Percentiles rank a stretch among this genome's conserved stretches.
Conservation (phyloP, 441 rosid genomes). For the Adansonia grandidieri region DNA sequence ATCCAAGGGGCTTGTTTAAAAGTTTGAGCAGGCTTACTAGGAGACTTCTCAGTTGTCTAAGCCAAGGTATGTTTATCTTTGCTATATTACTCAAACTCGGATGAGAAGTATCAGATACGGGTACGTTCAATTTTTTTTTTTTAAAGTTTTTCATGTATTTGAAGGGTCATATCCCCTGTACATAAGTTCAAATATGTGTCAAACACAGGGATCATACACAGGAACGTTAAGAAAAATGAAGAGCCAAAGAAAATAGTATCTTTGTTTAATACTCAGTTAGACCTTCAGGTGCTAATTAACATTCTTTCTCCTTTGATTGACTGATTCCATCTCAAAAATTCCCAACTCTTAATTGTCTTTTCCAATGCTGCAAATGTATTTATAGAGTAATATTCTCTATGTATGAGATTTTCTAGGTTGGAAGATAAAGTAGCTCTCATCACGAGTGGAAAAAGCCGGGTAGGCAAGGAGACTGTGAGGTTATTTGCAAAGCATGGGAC, state of each 20-base stretch:
- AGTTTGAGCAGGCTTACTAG: conserved; percentile 25
- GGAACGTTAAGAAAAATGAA: too few relatives aligned
- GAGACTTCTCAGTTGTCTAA: conserved; percentile 47
- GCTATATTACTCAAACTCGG: too few relatives aligned
- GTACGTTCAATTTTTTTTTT: too few relatives aligned
- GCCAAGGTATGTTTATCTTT: conserved; percentile 37
- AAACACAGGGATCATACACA: too few relatives aligned
- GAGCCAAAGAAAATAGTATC: too few relatives aligned
- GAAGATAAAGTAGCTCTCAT: conserved; percentile 76
- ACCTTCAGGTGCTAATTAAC: not conserved
- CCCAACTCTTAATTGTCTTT: conserved; percentile 10
- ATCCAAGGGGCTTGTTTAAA: conserved; percentile 36
- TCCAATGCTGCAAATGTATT: not conserved
- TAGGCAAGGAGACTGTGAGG: conserved; percentile 70
- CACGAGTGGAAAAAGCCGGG: conserved; percentile 84
- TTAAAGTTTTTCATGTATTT: too few relatives aligned
- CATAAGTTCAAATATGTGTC: too few relatives aligned
- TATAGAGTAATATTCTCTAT: not conserved
- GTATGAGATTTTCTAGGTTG: conserved; percentile 43
- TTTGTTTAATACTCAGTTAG: not conserved
- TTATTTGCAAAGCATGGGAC: conserved; percentile 69
- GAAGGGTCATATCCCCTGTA: too few relatives aligned
- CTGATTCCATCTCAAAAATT: not conserved
- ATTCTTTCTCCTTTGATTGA: not conserved
- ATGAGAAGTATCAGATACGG: too few relatives aligned